phyloP scores from a whole-genome alignment of 2,329 filamentous ascomycete genomes.

The Clonostachys byssicola region DNA sequence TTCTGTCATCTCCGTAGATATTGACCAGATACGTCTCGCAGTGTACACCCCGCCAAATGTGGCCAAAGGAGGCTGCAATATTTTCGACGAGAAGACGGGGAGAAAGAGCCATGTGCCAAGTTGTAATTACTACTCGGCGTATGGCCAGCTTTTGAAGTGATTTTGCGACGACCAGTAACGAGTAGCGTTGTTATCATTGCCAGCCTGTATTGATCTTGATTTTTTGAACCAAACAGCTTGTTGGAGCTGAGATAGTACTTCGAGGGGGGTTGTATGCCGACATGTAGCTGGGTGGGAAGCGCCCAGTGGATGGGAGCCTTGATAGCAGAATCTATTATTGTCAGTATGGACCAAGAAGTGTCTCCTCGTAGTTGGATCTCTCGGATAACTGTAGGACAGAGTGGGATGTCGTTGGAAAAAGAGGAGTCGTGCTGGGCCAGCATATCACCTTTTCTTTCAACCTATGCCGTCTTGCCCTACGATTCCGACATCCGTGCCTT shows the following conservation, averaged over 20 bases:
- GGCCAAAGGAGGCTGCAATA: conserved; percentile 73
- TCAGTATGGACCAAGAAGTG: no score
- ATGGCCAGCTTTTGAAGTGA: conserved; percentile 42
- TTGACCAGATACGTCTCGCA: conserved; percentile 26
- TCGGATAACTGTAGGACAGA: no score
- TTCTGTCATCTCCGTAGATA: conserved; percentile 15
- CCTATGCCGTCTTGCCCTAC: background rate
- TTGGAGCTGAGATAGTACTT: no score
- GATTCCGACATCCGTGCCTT: conserved; percentile 3
- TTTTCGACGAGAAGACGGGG: conserved; percentile 76
- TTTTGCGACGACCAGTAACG: background rate
- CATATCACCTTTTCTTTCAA: conserved; percentile 1
- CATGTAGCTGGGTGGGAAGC: no score
- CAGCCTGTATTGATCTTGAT: no score
- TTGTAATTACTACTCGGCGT: conserved; percentile 67
- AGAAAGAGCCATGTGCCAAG: conserved; percentile 67
- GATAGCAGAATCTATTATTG: no score
- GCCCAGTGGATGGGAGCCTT: no score
- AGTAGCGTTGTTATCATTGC: no score
- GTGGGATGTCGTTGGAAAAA: background rate
- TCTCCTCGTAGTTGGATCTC: no score
- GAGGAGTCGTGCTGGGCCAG: background rate
- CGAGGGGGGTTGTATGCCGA: no score
- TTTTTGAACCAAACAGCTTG: no score
- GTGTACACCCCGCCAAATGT: conserved; percentile 89